Conservation (phyloP, 2,329 filamentous ascomycete genomes). For the Xylariaceae sp. region DNA sequence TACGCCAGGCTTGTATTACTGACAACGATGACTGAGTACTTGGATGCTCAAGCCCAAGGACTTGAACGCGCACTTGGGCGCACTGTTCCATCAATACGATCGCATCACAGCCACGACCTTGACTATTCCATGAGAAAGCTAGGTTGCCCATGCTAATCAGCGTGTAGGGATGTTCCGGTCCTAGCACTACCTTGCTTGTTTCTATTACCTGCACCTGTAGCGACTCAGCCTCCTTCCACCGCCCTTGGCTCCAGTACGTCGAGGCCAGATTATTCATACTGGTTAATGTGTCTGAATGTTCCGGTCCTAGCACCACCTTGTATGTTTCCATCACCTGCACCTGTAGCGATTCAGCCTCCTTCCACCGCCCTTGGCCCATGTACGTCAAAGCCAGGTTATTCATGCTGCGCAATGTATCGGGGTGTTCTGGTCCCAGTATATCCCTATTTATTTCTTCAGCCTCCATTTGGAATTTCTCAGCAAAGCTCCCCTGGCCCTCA, state of each 20-base stretch:
- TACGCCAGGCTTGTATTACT: too few relatives aligned
- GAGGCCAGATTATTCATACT: constrained; percentile 12
- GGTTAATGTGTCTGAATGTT: constrained; percentile 24
- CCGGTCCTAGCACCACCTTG: constrained; percentile 26
- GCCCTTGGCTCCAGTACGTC: too few relatives aligned
- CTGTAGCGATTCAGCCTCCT: too few relatives aligned
- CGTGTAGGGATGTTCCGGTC: neutral
- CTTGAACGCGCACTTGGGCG: too few relatives aligned
- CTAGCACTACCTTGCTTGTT: neutral
- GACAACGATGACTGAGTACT: too few relatives aligned
- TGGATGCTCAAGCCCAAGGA: too few relatives aligned
- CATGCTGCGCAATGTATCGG: neutral
- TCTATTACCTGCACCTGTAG: neutral
- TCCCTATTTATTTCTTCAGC: neutral
- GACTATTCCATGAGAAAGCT: too few relatives aligned
- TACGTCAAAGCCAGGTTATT: neutral
- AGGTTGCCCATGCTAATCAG: neutral
- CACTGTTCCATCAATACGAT: too few relatives aligned
- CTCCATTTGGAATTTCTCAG: neutral
- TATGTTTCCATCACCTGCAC: constrained; percentile 22
- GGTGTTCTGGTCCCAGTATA: neutral
- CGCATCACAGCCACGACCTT: too few relatives aligned
- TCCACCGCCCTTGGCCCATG: neutral
- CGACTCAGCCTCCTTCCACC: too few relatives aligned
- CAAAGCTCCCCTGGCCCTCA: neutral